These are phyloP conservation scores for Boletus rubroflammeus DNA, from an alignment of 768 basidiomycete genomes.

Conservation along the genomic window DNA sequence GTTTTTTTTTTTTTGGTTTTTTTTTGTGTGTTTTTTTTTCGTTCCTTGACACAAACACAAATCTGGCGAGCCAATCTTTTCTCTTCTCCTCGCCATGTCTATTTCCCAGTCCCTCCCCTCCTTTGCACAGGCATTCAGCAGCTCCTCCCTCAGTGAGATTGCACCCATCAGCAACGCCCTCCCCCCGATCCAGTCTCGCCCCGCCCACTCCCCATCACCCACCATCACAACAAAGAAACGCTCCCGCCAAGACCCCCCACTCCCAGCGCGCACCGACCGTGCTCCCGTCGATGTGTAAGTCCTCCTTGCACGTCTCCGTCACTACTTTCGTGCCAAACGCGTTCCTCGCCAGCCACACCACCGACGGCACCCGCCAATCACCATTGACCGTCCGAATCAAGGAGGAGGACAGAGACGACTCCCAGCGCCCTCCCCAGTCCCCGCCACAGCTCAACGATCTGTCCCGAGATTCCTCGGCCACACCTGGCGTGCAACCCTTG, in stretches of 20 bases:
- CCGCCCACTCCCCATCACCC: conserved; percentile 25
- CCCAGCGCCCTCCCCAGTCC: conserved; percentile 36
- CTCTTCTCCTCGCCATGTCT: conserved; percentile 34
- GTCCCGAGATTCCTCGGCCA: conserved; percentile 28
- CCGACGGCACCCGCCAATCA: conserved; percentile 39
- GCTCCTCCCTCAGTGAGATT: conserved; percentile 49
- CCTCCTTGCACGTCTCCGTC: not conserved
- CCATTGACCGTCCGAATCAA: conserved; percentile 53
- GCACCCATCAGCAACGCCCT: conserved; percentile 52
- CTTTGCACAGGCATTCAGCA: conserved; percentile 73
- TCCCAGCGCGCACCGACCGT: conserved; percentile 14
- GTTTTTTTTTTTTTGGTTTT: not conserved
- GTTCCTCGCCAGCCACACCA: conserved; percentile 19
- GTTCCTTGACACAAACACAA: not conserved
- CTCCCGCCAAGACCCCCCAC: conserved; percentile 38
- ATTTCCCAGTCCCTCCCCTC: conserved; percentile 67
- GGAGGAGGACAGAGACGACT: conserved; percentile 56
- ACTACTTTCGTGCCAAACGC: conserved; percentile 8
- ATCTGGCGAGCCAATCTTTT: not conserved
- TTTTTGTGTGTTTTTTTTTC: not conserved
- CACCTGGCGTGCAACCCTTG: conserved; percentile 40
- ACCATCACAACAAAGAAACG: conserved; percentile 39
- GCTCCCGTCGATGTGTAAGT: conserved; percentile 43
- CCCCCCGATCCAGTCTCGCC: conserved; percentile 57
- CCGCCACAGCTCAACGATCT: conserved; percentile 22